A percentile compares a stretch with the other conserved stretches of the same genome.
phyloP scores from a whole-genome alignment of 148 eudicot genomes.

The Chenopodium suecicum region DNA sequence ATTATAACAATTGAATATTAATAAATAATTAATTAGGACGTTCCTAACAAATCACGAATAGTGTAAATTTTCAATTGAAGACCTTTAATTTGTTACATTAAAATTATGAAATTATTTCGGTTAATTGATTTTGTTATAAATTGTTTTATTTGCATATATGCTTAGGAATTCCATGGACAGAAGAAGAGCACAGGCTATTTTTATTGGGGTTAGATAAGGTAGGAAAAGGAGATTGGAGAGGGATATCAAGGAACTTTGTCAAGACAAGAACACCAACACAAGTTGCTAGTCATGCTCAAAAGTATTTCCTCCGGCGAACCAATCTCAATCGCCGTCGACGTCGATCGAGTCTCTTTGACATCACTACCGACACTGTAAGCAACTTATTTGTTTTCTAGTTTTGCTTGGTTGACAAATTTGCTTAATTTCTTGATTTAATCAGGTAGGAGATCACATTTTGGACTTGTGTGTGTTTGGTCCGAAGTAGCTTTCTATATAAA shows the following conservation, averaged over 20 bases:
- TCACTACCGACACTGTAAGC: conserved; percentile 69
- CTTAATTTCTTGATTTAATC: neutral
- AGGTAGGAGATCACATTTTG: neutral
- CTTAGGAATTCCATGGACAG: conserved; percentile 79
- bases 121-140: no score
- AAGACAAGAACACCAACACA: conserved; percentile 91
- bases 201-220: conserved; percentile 62
- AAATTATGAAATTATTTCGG: no score
- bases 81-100: no score
- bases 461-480: neutral
- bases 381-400: neutral
- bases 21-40: no score
- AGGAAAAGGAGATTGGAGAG: conserved; percentile 94
- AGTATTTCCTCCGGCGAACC: conserved; percentile 72
- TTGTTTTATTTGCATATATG: neutral
- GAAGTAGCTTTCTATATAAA: conserved; percentile 13
- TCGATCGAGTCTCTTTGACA: conserved; percentile 83
- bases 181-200: conserved; percentile 71
- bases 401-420: neutral
- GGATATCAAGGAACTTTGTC: conserved; percentile 73
- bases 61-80: no score
- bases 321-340: conserved; percentile 69
- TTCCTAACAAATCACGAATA: no score
- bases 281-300: conserved; percentile 94
- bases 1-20: no score